phyloP scores from a whole-genome alignment of 305 asterid genomes.

The Fraxinus latifolia region DNA sequence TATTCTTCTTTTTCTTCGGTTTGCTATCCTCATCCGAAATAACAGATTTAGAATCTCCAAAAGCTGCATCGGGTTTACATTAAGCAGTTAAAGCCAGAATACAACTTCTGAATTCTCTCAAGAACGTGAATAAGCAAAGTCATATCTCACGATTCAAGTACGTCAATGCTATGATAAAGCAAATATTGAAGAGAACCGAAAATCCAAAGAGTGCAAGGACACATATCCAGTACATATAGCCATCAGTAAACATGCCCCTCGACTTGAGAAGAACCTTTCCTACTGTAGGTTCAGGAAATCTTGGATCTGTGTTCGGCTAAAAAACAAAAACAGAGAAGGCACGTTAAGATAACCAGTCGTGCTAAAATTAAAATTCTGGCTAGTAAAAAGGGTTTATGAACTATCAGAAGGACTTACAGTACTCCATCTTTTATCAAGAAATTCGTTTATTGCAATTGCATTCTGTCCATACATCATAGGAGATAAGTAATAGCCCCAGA shows the following conservation, averaged over 20 bases:
- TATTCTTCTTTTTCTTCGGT: conserved; percentile 13
- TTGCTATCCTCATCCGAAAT: conserved; percentile 15
- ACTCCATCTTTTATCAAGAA: conserved; percentile 57
- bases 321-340: conserved; percentile 1
- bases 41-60: conserved; percentile 34
- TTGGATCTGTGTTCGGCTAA: conserved; percentile 29
- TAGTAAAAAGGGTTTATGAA: background rate
- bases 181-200: conserved; percentile 40
- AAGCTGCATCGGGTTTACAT: conserved; percentile 27
- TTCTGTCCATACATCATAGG: conserved; percentile 59
- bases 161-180: conserved; percentile 36
- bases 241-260: conserved; percentile 39
- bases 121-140: background rate
- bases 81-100: background rate
- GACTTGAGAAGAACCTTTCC: conserved; percentile 40
- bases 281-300: conserved; percentile 31
- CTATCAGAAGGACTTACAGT: conserved; percentile 23
- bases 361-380: background rate
- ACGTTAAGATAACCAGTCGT: background rate
- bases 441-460: conserved; percentile 48
- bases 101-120: background rate
- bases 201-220: conserved; percentile 44
- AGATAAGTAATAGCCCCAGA: conserved; percentile 53
- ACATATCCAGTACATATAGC: conserved; percentile 43
- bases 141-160: conserved; percentile 37